Evolutionary conservation across 2,329 filamentous ascomycete genomes (phyloP).

Genomic region (Teratosphaeriaceae sp.): DNA sequence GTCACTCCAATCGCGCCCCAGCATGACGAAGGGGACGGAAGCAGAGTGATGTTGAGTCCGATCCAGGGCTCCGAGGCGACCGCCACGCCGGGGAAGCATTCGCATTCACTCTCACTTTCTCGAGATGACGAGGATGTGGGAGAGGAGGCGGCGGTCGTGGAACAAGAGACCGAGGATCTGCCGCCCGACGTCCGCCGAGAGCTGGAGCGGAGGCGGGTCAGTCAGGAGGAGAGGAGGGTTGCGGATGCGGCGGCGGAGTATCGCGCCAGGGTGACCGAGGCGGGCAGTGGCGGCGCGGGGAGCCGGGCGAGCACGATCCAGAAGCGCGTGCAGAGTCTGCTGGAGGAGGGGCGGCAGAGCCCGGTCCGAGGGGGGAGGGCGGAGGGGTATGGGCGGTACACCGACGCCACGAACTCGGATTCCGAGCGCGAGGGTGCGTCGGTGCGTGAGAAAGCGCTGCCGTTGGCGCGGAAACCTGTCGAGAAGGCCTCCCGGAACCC

Average conservation of each 20-base stretch:
- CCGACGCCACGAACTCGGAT: slow-evolving; percentile 40
- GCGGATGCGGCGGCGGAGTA: slow-evolving; percentile 86
- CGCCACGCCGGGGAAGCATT: slow-evolving; percentile 53
- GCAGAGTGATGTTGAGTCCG: slow-evolving; percentile 49
- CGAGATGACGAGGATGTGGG: no score
- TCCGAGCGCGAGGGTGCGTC: slow-evolving; percentile 3
- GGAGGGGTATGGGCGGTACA: slow-evolving; percentile 84
- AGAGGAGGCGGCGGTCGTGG: slow-evolving; percentile 55
- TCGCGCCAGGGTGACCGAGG: slow-evolving; percentile 60
- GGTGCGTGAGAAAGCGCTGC: slow-evolving; percentile 11
- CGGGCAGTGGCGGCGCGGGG: slow-evolving; percentile 47
- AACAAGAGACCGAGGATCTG: slow-evolving; percentile 64
- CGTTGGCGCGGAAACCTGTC: slow-evolving; percentile 22
- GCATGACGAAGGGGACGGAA: slow-evolving; percentile 10
- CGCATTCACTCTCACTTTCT: slow-evolving; percentile 38
- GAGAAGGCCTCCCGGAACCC: slow-evolving; percentile 5
- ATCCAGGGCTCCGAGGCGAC: slow-evolving; percentile 70
- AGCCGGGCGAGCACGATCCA: slow-evolving; percentile 79
- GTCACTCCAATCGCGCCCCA: slow-evolving; percentile 3
- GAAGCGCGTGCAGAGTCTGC: slow-evolving; percentile 76
- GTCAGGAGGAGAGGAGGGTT: slow-evolving; percentile 84
- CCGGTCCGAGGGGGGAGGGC: slow-evolving; percentile 62
- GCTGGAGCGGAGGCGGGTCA: slow-evolving; percentile 71
- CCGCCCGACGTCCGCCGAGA: slow-evolving; percentile 86
- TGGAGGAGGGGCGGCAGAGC: slow-evolving; percentile 65